Conservation (phyloP, 495 filamentous ascomycete genomes). For the Penicillium manginii region DNA sequence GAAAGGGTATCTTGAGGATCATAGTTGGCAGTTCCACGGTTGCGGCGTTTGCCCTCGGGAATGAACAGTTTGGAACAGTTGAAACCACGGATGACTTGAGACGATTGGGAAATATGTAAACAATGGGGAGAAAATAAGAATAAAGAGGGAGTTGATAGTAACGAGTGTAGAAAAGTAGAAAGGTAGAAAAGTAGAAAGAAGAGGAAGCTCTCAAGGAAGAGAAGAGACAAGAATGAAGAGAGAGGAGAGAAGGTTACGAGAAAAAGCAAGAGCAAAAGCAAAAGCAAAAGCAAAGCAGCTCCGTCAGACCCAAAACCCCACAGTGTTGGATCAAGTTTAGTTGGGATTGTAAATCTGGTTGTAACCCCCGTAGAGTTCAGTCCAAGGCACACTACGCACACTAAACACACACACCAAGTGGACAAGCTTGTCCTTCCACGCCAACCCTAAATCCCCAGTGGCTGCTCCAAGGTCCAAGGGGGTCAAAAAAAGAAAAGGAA, state of each 20-base stretch:
- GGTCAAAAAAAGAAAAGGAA: no score
- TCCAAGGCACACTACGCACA: background rate
- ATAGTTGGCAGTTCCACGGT: slow-evolving; percentile 22
- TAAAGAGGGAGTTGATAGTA: background rate
- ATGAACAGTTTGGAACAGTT: background rate
- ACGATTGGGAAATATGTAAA: slow-evolving; percentile 5
- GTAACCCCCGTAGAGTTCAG: slow-evolving; percentile 3
- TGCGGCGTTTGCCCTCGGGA: slow-evolving; percentile 21
- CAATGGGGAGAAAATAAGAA: slow-evolving; percentile 3
- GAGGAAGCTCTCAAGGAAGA: slow-evolving; percentile 6
- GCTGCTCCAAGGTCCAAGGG: background rate
- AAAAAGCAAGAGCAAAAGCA: no score
- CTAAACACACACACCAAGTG: slow-evolving; percentile 1
- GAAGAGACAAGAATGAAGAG: background rate
- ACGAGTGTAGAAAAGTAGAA: slow-evolving; percentile 14
- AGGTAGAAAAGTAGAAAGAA: slow-evolving; percentile 4
- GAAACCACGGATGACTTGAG: slow-evolving; percentile 1
- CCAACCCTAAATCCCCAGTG: background rate
- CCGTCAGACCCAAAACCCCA: background rate
- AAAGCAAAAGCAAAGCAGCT: no score
- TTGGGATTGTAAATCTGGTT: background rate
- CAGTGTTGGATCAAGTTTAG: background rate
- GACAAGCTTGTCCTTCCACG: background rate
- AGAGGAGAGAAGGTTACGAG: background rate
- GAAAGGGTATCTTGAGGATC: slow-evolving; percentile 16